Percentiles rank a stretch among this genome's conserved stretches.
Evolutionary conservation across 345 rosid genomes (phyloP).

Genomic region (Linum trigynum): DNA sequence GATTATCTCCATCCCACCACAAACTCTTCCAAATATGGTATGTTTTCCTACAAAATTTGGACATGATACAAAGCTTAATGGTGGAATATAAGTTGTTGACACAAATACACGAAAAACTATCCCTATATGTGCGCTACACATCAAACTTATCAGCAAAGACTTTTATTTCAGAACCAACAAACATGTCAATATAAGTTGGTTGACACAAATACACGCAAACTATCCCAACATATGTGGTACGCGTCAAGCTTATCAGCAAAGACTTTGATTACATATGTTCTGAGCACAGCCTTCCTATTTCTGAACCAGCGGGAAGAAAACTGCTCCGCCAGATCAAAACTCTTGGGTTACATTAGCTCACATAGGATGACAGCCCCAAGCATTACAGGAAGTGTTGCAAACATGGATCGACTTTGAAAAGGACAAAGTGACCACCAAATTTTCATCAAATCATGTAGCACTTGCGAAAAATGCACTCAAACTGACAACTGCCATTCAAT

Average conservation of each 20-base stretch:
- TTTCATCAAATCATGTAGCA: not conserved
- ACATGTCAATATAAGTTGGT: not conserved
- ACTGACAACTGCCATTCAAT: not conserved
- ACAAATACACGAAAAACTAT: too few relatives aligned
- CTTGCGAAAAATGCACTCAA: not conserved
- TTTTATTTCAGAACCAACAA: not conserved
- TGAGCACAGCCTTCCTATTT: not conserved
- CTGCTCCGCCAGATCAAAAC: not conserved
- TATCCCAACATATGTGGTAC: not conserved
- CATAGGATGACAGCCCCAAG: not conserved
- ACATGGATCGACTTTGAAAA: too few relatives aligned
- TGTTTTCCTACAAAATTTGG: conserved; percentile 49
- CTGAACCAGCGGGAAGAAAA: not conserved
- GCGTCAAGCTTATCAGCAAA: not conserved
- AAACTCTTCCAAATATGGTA: conserved; percentile 92
- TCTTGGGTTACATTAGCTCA: not conserved
- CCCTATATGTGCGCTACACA: not conserved
- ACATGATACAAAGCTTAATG: not conserved
- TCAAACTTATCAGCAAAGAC: not conserved
- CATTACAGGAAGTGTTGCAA: not conserved
- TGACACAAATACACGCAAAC: too few relatives aligned
- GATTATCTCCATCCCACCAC: conserved; percentile 84
- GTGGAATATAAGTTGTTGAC: too few relatives aligned
- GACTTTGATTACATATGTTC: not conserved
- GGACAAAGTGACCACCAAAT: not conserved